Percentiles rank a stretch among this genome's conserved stretches.
Conservation (phyloP, 768 basidiomycete species). For the Phylloporus scabripes region DNA sequence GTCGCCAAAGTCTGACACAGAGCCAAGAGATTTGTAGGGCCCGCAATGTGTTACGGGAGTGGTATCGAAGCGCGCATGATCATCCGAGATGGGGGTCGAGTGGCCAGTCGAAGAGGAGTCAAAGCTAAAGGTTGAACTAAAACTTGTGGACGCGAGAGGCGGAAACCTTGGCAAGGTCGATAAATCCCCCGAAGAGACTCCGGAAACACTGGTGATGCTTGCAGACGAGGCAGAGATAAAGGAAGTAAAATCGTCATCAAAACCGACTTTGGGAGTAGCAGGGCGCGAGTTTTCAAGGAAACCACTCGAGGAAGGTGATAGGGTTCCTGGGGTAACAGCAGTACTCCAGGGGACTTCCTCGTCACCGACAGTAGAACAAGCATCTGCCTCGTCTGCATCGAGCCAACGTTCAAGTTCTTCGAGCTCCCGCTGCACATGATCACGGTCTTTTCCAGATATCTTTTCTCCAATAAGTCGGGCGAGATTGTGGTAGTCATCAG, state of each 20-base stretch:
- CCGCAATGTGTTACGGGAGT: conserved; percentile 18
- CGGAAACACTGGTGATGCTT: conserved; percentile 1
- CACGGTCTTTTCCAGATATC: conserved; percentile 25
- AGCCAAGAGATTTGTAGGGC: conserved; percentile 50
- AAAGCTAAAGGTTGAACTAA: conserved; percentile 28
- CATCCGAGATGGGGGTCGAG: conserved; percentile 25
- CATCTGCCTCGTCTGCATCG: conserved; percentile 37
- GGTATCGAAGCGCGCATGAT: conserved; percentile 11
- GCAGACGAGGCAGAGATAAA: conserved; percentile 58
- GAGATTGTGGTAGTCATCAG: conserved; percentile 19
- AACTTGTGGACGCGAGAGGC: conserved; percentile 15
- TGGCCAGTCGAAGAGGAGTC: conserved; percentile 16
- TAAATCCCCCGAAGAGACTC: not conserved
- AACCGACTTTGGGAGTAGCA: conserved; percentile 37
- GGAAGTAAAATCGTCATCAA: conserved; percentile 79
- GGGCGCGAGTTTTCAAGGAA: conserved; percentile 18
- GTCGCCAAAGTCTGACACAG: conserved; percentile 55
- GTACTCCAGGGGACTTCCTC: conserved; percentile 39
- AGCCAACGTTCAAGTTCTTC: conserved; percentile 60
- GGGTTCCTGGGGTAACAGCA: conserved; percentile 27
- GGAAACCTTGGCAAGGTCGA: conserved; percentile 1
- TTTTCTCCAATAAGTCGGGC: conserved; percentile 17
- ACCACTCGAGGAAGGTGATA: conserved; percentile 22
- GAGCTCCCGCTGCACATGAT: conserved; percentile 46
- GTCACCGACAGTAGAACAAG: conserved; percentile 12